Base-by-base conservation (phyloP, 2,329 filamentous ascomycete genomes). In the Aspergillus calidoustus region DNA sequence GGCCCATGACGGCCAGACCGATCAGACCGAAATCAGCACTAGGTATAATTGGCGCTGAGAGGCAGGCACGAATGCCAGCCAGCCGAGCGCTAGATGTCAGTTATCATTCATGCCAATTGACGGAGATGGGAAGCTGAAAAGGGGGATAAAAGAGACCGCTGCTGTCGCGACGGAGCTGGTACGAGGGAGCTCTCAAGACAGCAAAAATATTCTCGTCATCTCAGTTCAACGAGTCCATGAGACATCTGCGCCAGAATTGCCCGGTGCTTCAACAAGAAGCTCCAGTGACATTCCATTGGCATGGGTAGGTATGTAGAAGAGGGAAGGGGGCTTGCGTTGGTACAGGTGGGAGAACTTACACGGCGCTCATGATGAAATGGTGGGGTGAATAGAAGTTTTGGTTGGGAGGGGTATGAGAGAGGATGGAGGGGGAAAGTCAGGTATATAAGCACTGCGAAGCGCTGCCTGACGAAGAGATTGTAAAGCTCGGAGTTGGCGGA, bases 21-120 rank as follows among this genome's bases (percentile, higher is more conserved):
- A 95, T 94, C 77, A 95, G 90, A 86, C 91, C 91, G 82, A 95
- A 89, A 88, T 95, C 91, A 88, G 88, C 89, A 83, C 89, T 92
- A 69, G 77, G 77, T 73, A 73, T 69, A 74, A 72, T 70, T 76
- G 81, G 81, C 82, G 82, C 80, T 73, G 83, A 81, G 79, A 84
- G 86, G 80, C 88, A 88, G 80, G 91, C 84, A 82, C 88, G 86
- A 79, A 91, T 86, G 82, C 86, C 88, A 79, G 88, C 88, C 74
- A 92, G 86, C 81, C 89, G 90, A 81, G 89, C 88, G 84, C 89
- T 91, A 83, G 72, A 79, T 66, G 71, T 73, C 72, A 73, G 68
- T 65, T 71, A 72, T 65, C 67, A 70, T 72, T 64, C 68, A 70
- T 64, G 73, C 76, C 72, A 76, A 75, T 69, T 68, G 60, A 31